Evolutionary conservation across 768 basidiomycete species (phyloP), one percentile per base, ranked within the genome.

Genomic region (Pisolithus albus): DNA sequence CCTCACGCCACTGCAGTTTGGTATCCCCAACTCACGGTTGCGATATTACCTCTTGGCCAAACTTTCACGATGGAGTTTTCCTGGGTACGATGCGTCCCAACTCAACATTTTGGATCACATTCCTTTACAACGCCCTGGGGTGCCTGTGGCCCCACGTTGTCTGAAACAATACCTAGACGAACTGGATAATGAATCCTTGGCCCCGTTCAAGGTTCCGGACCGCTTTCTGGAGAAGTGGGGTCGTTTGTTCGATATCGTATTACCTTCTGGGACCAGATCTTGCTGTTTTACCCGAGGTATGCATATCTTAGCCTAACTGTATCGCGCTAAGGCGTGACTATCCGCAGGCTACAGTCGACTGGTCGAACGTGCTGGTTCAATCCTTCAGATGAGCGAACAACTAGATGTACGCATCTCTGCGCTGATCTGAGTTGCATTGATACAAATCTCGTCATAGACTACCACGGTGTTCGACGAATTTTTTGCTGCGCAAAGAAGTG

Each of bases 221-320:
- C 81, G 77, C 49, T 74, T 87, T 18, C 67, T 92, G 4, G 58
- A 64, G 56, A 88, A 84, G 68, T 90, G 88, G 85, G 88, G 86
- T 3, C 73, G 82, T 24, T 66, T 90, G 23, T 91, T 91, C 59
- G 89, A 91, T 56, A 88, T 92, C 43, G 84, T 88, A 10, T 62
- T 77, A 9, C 85, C 86, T 0, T 81, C 80, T 9, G 69, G 78
- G 26, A 66, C 63, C 36, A 72, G 85, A 42, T 81, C 80, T 1
- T 91, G 89, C 57, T 92, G 89, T 64, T 91, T 92, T 62, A 91
- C 88, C 16, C 70, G 88, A 68, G 86, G 88, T 87, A 56, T 10
- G 18, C 8, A 19, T 7, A 24, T 45, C 23, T 24, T 21, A 15
- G 26, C 32, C 43, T 28, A 24, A 18, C 47, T 10, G 24, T 36